phyloP scores from a whole-genome alignment of 257 asterid species.

The Scutellaria barbata region DNA sequence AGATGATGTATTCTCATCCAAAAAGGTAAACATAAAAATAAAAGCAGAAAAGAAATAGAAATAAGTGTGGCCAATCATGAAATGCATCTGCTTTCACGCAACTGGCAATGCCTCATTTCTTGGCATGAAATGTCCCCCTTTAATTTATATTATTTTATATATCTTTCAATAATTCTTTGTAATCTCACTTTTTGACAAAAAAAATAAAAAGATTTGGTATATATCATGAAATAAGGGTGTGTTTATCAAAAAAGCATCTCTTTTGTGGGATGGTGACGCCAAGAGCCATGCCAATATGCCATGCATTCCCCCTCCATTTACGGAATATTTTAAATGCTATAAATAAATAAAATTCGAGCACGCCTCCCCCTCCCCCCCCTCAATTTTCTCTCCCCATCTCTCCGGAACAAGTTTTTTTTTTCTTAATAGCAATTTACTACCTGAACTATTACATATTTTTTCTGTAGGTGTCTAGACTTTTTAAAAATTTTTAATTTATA shows the following conservation, averaged over 20 bases:
- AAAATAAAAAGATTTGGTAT: background rate
- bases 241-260: slow-evolving; percentile 15
- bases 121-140: background rate
- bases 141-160: background rate
- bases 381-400: no score
- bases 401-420: no score
- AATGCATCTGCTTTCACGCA: slow-evolving; percentile 23
- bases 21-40: background rate
- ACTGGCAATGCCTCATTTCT: slow-evolving; percentile 24
- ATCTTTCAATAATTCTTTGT: background rate
- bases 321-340: no score
- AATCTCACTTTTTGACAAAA: background rate
- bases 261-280: slow-evolving; percentile 3
- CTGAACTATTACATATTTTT: no score
- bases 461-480: no score
- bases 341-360: no score
- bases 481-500: no score
- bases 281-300: background rate
- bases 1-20: background rate
- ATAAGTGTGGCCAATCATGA: background rate
- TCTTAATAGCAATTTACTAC: no score
- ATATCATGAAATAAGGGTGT: background rate
- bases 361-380: no score
- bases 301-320: background rate
- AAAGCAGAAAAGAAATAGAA: background rate